Base-by-base conservation (phyloP, 2,329 filamentous ascomycete species). In the Phymatotrichopsis omnivora region DNA sequence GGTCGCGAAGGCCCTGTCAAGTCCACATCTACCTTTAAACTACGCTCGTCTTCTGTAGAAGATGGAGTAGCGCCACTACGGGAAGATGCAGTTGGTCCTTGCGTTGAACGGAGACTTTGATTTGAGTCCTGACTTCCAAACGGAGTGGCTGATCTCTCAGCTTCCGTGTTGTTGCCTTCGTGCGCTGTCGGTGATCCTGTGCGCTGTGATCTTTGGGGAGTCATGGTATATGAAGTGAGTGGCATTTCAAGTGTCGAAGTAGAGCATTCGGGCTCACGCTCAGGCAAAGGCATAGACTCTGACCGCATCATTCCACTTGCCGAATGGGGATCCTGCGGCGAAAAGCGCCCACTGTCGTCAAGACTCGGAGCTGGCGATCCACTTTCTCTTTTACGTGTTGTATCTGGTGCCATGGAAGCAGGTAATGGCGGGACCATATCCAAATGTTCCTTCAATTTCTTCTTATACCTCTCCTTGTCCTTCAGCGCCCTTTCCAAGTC, bases 391-490 rank as follows among this genome's bases (percentile, higher is more conserved):
- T 50, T 42, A 31, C 48, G 23, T 20, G 43, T 29, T 14, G 32
- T 45, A 31, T 40, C 34, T 14, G 39, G 35, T 19, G 37, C 29
- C 12, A 50, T 35, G 35, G 46, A 56, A 11, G 53, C 48, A 24
- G 62, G 62, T 12, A 65, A 45, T 8, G 63, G 61, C 29, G 65
- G 66, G 19, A 68, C 63, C 47, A 72, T 66, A 23, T 65, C 66
- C 54, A 76, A 65, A 48, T 75, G 63, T 35, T 96, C 87, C 64
- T 93, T 94, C 32, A 93, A 63, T 64, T 91, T 94, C 63, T 81
- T 87, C 58, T 84, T 78, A 61, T 96, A 96, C 57, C 82, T 81
- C 56, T 96, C 89, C 65, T 95, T 95, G 57, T 96, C 91, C 62
- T 93, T 93, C 54, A 94, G 65, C 1, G 87, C 79, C 41, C 84